These are phyloP conservation scores for Helianthus tuberosus DNA, from an alignment of 129 eudicot species.

Conservation along the genomic window DNA sequence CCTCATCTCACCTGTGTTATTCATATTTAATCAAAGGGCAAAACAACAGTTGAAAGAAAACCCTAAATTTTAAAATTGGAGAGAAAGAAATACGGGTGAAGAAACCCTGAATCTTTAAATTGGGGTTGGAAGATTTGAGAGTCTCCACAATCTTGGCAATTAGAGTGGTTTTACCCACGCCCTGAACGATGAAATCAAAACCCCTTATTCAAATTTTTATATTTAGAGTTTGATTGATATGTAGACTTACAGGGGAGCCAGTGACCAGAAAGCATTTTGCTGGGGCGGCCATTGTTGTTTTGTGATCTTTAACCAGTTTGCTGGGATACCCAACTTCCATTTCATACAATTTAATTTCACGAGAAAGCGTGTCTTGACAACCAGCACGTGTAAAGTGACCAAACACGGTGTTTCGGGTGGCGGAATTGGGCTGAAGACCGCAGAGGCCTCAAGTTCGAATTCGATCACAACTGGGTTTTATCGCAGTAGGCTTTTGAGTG, in stretches of 20 bases:
- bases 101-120: constrained; percentile 77
- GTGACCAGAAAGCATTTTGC: constrained; percentile 69
- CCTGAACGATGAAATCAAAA: constrained; percentile 42
- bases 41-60: neutral
- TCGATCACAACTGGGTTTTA: no score
- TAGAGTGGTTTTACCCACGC: constrained; percentile 88
- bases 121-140: constrained; percentile 63
- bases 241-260: constrained; percentile 61
- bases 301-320: neutral
- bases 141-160: constrained; percentile 61
- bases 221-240: neutral
- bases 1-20: constrained; percentile 65
- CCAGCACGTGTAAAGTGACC: no score
- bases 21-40: neutral
- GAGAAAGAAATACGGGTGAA: constrained; percentile 55
- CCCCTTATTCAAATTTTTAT: no score
- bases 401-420: no score
- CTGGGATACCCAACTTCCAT: no score
- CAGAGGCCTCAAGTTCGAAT: no score
- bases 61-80: neutral
- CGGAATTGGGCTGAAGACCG: no score
- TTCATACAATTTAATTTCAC: no score
- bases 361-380: no score
- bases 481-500: no score
- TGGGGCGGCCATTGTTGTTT: constrained; percentile 42